Base-by-base conservation (phyloP, 805 yeast genomes). In the Ogataea neopini region DNA sequence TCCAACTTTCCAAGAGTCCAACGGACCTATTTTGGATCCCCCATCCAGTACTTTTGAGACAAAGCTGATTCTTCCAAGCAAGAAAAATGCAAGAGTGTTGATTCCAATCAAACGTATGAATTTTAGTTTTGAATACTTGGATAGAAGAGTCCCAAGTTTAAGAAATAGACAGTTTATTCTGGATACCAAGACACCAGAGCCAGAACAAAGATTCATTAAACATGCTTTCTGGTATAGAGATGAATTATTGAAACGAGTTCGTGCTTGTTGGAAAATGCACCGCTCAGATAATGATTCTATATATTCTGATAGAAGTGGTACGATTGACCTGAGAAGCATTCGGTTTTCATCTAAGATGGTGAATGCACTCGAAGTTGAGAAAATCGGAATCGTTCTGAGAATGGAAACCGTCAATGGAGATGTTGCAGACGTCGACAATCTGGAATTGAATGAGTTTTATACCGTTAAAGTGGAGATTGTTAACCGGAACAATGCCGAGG, bases 221-320 rank as follows among this genome's bases (percentile, higher is more conserved):
- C 83, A 81, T 51, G 69, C 79, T 2, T 94, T 90, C 64, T 92
- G 99, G 99, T 78, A 86, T 52, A 69, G 96, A 48, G 81, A 85
- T 47, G 75, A 76, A 50, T 62, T 94, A 1, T 68, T 92, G 44
- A 71, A 75, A 39, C 69, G 71, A 13, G 56, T 94, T 4, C 63
- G 67, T 2, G 96, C 96, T 2, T 57, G 64, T 2, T 92, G 99
- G 99, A 58, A 57, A 18, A 64, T 71, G 3, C 47, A 60, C 6
- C 45, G 60, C 15, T 26, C 38, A 14, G 59, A 52, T n/a, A 39
- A 45, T 17, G 68, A 64, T 15, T 68, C 66, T 1, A 50, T 58
- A 14, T 57, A 61, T 30, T 46, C 63, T 4, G 65, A 64, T 2
- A 65, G 83, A 23, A 43, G 53, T 1, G 96, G 96, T 1, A 61